phyloP scores from a whole-genome alignment of 1,139 yeast species.

The Yamadazyma siamensis region DNA sequence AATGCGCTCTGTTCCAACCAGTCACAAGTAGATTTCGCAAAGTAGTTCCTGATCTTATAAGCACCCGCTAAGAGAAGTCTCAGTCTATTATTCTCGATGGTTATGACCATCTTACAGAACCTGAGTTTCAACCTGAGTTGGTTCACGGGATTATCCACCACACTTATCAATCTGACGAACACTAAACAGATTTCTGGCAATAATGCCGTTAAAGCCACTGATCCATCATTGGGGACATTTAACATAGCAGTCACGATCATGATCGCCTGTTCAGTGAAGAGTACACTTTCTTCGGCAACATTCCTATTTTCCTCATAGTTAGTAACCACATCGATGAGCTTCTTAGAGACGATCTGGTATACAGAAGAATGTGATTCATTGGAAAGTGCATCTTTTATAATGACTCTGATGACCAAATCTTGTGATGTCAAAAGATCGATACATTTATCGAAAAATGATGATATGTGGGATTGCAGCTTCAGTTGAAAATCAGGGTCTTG shows the following conservation, averaged over 20 bases:
- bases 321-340: slow-evolving; percentile 25
- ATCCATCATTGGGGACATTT: slow-evolving; percentile 33
- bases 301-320: slow-evolving; percentile 23
- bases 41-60: slow-evolving; percentile 53
- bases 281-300: slow-evolving; percentile 28
- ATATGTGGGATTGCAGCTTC: slow-evolving; percentile 28
- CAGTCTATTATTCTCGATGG: slow-evolving; percentile 42
- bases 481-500: slow-evolving; percentile 23
- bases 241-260: slow-evolving; percentile 39
- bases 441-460: slow-evolving; percentile 49
- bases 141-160: slow-evolving; percentile 33
- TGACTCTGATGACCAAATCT: slow-evolving; percentile 49
- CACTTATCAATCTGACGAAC: slow-evolving; percentile 29
- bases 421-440: slow-evolving; percentile 45
- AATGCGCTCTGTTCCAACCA: slow-evolving; percentile 66
- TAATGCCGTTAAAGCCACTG: slow-evolving; percentile 32
- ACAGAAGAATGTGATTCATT: slow-evolving; percentile 48
- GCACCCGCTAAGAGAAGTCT: slow-evolving; percentile 52
- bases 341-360: slow-evolving; percentile 32
- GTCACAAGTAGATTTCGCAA: slow-evolving; percentile 56
- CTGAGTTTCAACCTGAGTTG: slow-evolving; percentile 53
- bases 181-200: slow-evolving; percentile 31
- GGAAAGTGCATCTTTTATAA: slow-evolving; percentile 42
- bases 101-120: slow-evolving; percentile 52
- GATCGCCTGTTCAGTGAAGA: slow-evolving; percentile 39